Evolutionary conservation across 192 early-diverging fungal genomes (phyloP).

Genomic region (Bifiguratus adelaidae): DNA sequence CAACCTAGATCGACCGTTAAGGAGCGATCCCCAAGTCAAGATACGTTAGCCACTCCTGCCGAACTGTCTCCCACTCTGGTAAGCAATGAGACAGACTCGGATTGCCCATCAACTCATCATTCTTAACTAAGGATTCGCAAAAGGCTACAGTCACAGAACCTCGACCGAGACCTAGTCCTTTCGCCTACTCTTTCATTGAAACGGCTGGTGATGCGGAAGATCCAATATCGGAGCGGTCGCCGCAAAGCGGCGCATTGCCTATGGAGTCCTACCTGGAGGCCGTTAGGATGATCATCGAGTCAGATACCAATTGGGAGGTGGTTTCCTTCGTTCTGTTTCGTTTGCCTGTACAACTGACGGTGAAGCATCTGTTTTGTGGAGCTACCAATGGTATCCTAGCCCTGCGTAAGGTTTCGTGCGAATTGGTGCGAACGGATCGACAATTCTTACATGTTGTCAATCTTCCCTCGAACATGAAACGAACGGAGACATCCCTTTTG

Average conservation of each 20-base stretch:
- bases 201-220: neutral
- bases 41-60: no score
- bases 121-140: no score
- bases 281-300: conserved; percentile 45
- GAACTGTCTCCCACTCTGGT: no score
- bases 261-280: conserved; percentile 45
- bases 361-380: conserved; percentile 61
- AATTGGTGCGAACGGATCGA: conserved; percentile 39
- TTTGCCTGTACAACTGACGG: conserved; percentile 58
- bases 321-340: conserved; percentile 56
- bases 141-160: no score
- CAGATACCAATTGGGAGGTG: conserved; percentile 62
- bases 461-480: conserved; percentile 43
- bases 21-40: neutral
- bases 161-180: neutral
- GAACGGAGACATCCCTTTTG: conserved; percentile 54
- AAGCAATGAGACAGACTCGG: no score
- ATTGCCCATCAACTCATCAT: no score
- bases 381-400: conserved; percentile 36
- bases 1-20: neutral
- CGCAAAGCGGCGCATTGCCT: conserved; percentile 22
- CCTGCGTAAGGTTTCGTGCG: conserved; percentile 40
- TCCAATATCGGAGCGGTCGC: neutral
- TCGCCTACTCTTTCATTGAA: neutral
- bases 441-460: conserved; percentile 43